Percentiles rank a stretch among this genome's conserved stretches.
phyloP scores from a whole-genome alignment of 1,284 basidiomycete genomes.

The Cutaneotrichosporon arboriforme region DNA sequence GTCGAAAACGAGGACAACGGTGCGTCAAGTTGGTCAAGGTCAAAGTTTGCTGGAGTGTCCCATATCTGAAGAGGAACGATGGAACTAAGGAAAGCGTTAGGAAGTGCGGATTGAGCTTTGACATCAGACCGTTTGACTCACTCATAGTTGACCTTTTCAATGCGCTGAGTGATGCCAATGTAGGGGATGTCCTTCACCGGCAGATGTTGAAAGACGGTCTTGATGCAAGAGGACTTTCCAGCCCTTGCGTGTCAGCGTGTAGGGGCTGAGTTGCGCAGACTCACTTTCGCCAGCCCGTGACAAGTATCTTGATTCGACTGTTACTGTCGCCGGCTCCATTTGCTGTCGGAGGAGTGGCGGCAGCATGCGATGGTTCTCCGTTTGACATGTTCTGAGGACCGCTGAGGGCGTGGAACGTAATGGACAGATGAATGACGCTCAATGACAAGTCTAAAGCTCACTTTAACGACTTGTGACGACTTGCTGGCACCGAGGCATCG shows the following conservation, averaged over 20 bases:
- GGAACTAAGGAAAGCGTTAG: too few species aligned
- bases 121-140: constrained; percentile 50
- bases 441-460: too few species aligned
- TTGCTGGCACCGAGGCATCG: too few species aligned
- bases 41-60: constrained; percentile 85
- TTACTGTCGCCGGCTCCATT: neutral
- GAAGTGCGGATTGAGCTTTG: too few species aligned
- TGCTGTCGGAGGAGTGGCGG: neutral
- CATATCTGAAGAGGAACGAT: constrained; percentile 90
- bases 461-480: too few species aligned
- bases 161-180: constrained; percentile 76
- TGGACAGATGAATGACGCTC: neutral
- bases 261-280: constrained; percentile 9
- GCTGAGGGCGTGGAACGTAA: neutral
- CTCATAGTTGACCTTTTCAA: constrained; percentile 73
- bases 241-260: constrained; percentile 53
- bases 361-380: neutral
- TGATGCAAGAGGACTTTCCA: constrained; percentile 87
- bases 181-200: constrained; percentile 84
- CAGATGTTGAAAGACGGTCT: constrained; percentile 82
- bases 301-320: constrained; percentile 57
- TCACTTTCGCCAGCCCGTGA: constrained; percentile 72
- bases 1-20: constrained; percentile 69
- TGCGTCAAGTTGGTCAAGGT: constrained; percentile 66
- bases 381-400: neutral